A percentile compares a stretch with the other conserved stretches of the same genome.
Conservation (phyloP, 306 rosid genomes). For the Medicago arabica region DNA sequence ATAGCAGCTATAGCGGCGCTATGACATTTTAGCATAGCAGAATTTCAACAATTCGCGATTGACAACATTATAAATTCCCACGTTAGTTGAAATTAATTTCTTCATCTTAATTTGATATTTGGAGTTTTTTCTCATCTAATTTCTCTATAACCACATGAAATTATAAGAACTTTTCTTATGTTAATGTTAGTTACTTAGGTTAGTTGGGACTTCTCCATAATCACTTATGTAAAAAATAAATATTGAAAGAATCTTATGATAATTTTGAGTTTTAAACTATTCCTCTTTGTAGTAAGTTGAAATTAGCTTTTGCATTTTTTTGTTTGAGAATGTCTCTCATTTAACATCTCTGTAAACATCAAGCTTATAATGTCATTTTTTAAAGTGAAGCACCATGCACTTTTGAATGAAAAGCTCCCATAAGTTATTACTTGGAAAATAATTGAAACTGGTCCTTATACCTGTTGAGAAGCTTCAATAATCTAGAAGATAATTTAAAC, state of each 20-base stretch:
- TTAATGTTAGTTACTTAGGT: not conserved
- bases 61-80: not conserved
- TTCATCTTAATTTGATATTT: not conserved
- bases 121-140: not conserved
- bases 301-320: conserved; percentile 1
- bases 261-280: not conserved
- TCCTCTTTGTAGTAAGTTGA: not conserved
- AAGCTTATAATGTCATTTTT: conserved; percentile 1
- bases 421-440: not conserved
- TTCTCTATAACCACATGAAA: not conserved
- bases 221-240: not conserved
- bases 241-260: not conserved
- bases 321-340: not conserved
- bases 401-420: not conserved
- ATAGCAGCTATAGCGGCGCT: no score
- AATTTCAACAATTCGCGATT: no score
- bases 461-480: not conserved
- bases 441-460: not conserved
- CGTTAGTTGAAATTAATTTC: not conserved
- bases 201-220: not conserved
- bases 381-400: not conserved
- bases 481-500: conserved; percentile 1
- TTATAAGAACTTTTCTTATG: not conserved
- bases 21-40: no score
- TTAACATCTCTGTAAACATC: not conserved